Evolutionary conservation across 2,329 filamentous ascomycete species (phyloP).

Genomic region (Pseudonectria foliicola): DNA sequence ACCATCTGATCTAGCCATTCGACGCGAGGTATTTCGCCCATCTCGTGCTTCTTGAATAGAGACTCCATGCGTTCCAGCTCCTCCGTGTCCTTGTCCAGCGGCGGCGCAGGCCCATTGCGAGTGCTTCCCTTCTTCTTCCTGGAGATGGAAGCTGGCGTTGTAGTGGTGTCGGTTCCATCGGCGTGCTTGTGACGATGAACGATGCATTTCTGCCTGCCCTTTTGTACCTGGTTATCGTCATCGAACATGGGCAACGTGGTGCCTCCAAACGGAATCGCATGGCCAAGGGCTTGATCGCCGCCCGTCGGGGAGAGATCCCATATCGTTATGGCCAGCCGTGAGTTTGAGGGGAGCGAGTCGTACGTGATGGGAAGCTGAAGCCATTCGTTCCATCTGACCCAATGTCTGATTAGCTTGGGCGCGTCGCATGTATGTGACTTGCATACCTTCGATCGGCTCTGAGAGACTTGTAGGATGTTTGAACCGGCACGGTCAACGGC

Average conservation of each 20-base stretch:
- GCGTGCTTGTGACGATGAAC: conserved; percentile 76
- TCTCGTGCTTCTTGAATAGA: conserved; percentile 94
- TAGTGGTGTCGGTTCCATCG: conserved; percentile 74
- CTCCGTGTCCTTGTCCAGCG: conserved; percentile 63
- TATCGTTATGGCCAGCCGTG: conserved; percentile 83
- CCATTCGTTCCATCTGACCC: conserved; percentile 86
- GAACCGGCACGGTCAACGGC: conserved; percentile 81
- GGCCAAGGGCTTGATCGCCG: conserved; percentile 59
- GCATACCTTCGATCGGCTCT: conserved; percentile 59
- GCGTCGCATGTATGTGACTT: not conserved
- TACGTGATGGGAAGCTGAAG: conserved; percentile 80
- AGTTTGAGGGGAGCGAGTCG: conserved; percentile 70
- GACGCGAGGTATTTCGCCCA: conserved; percentile 88
- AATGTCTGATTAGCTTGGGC: conserved; percentile 6
- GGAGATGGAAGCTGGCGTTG: conserved; percentile 63
- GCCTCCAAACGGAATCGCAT: conserved; percentile 86
- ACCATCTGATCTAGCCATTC: conserved; percentile 96
- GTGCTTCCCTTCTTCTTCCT: conserved; percentile 46
- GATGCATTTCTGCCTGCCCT: conserved; percentile 85
- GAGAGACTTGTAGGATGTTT: conserved; percentile 90
- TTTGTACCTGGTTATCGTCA: conserved; percentile 81
- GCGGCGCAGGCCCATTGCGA: conserved; percentile 40
- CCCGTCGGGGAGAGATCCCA: conserved; percentile 89
- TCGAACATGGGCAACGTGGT: conserved; percentile 93
- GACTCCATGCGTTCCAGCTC: conserved; percentile 86